These are phyloP conservation scores for Glomus cerebriforme DNA, from an alignment of 192 early-diverging fungal species.

Conservation along the genomic window DNA sequence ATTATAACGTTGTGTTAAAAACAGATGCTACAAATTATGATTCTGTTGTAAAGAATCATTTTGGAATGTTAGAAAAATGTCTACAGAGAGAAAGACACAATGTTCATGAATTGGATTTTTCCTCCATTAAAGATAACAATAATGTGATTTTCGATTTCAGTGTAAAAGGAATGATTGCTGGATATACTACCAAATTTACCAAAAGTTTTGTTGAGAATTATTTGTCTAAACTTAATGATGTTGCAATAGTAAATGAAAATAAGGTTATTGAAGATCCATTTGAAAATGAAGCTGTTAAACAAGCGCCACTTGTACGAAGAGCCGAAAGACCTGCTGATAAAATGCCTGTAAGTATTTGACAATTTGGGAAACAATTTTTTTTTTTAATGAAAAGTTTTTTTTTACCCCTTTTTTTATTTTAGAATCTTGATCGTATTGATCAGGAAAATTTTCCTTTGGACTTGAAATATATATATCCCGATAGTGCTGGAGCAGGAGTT, in stretches of 20 bases:
- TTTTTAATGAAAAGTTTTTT: background rate
- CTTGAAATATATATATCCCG: constrained; percentile 31
- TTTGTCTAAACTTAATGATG: background rate
- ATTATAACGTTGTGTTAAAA: background rate
- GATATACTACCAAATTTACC: background rate
- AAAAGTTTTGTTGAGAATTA: background rate
- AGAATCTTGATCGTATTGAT: background rate
- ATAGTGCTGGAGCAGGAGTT: constrained; percentile 39
- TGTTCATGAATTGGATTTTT: background rate
- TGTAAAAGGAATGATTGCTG: background rate
- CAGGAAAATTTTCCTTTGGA: background rate
- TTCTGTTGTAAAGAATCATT: background rate
- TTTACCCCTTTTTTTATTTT: background rate
- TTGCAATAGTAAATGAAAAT: background rate
- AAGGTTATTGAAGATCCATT: background rate
- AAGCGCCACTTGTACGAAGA: background rate
- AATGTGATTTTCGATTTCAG: background rate
- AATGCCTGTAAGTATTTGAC: background rate
- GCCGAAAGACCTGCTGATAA: background rate
- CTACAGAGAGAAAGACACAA: background rate
- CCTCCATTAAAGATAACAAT: background rate
- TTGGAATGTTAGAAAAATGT: background rate
- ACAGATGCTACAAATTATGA: background rate
- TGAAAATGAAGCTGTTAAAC: background rate
- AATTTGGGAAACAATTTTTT: background rate